Evolutionary conservation across 176 grass and related monocot species (phyloP).

Genomic region (Alloteropsis semialata): DNA sequence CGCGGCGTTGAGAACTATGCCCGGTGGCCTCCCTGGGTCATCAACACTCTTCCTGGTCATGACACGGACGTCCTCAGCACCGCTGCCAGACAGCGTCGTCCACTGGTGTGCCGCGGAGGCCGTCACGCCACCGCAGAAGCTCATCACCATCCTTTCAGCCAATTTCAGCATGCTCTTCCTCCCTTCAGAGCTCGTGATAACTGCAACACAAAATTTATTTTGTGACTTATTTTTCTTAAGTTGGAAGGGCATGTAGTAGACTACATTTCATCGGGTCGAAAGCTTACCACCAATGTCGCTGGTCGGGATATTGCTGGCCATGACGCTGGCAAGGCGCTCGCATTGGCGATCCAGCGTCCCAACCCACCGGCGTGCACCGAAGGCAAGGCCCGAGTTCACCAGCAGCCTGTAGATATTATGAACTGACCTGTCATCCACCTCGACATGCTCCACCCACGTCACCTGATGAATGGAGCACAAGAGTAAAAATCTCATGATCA

Average conservation of each 20-base stretch:
- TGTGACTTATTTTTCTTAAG: too few species aligned
- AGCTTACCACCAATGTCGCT: slow-evolving; percentile 81
- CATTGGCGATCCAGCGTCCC: slow-evolving; percentile 83
- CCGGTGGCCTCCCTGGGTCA: slow-evolving; percentile 82
- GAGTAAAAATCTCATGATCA: not conserved
- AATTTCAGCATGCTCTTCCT: slow-evolving; percentile 98
- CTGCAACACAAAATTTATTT: slow-evolving; percentile 50
- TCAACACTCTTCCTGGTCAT: slow-evolving; percentile 98
- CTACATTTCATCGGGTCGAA: too few species aligned
- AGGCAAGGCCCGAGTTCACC: slow-evolving; percentile 82
- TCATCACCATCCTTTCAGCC: slow-evolving; percentile 96
- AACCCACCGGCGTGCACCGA: slow-evolving; percentile 80
- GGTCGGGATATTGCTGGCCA: slow-evolving; percentile 91
- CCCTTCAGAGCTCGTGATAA: slow-evolving; percentile 79
- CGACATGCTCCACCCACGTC: slow-evolving; percentile 94
- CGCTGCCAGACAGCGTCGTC: slow-evolving; percentile 90
- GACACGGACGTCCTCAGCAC: slow-evolving; percentile 89
- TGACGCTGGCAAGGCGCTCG: slow-evolving; percentile 82
- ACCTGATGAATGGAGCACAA: slow-evolving; percentile 34
- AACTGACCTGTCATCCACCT: slow-evolving; percentile 93
- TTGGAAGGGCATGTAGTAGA: too few species aligned
- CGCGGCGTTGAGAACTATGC: slow-evolving; percentile 94
- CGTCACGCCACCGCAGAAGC: slow-evolving; percentile 91
- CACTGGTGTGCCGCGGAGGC: slow-evolving; percentile 90
- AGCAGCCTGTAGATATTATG: slow-evolving; percentile 81